Evolutionary conservation across 2,329 filamentous ascomycete species (phyloP).

Genomic region (Pestalotiopsis sp.): DNA sequence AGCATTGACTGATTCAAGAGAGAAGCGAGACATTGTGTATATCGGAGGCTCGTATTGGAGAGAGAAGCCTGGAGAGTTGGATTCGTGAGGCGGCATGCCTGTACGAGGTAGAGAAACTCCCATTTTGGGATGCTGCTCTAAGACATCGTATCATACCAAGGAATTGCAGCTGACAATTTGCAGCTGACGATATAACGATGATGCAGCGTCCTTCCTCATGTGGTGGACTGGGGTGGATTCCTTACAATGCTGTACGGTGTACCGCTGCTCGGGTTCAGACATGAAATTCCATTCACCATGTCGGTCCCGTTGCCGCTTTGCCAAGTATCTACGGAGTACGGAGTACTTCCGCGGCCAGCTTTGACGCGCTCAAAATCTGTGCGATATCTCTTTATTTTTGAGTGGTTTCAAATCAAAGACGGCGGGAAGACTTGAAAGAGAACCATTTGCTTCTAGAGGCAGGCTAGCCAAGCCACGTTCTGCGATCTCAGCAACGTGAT

Average conservation of each 20-base stretch:
- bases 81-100: too few species aligned
- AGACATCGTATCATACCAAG: too few species aligned
- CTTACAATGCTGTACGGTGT: background rate
- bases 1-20: background rate
- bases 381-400: too few species aligned
- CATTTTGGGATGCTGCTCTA: too few species aligned
- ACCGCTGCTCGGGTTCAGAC: background rate
- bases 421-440: too few species aligned
- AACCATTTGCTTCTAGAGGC: background rate
- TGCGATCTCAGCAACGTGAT: background rate
- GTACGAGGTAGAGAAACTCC: too few species aligned
- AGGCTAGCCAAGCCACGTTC: background rate
- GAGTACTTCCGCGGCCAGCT: too few species aligned
- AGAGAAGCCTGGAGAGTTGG: too few species aligned
- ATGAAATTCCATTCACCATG: background rate
- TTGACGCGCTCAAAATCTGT: too few species aligned
- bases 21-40: background rate
- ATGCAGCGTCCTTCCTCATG: background rate
- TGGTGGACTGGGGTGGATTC: background rate
- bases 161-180: background rate
- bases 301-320: background rate
- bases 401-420: too few species aligned
- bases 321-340: background rate
- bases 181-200: background rate
- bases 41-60: background rate